Evolutionary conservation across 176 grass and related monocot species (phyloP), one percentile per base, ranked within the genome.

Genomic region (Oryza officinalis): DNA sequence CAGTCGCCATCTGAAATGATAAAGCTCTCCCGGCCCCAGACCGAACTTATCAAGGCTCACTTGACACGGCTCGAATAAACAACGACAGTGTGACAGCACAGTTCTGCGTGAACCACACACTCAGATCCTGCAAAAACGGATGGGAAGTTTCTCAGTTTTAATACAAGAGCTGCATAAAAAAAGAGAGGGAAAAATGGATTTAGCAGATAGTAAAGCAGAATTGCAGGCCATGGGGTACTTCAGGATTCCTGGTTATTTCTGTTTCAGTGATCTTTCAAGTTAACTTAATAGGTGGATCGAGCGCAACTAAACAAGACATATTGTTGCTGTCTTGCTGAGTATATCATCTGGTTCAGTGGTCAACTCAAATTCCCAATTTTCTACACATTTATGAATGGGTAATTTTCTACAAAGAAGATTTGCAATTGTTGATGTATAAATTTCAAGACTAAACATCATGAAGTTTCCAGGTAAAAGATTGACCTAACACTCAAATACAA

Each of bases 51-150:
- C 72, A 67, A 67, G 57, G 45, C 63, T 50, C 68, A 87, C 32
- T 46, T 80, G 67, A 69, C 68, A 79, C 74, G 25, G 27, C 79
- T 12, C 12, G 61, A 90, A 90, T 74, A 75, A 83, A 41, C 12
- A 33, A 67, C 40, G 37, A 32, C 11, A 74, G 27, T 50, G 68
- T 67, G 3, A 75, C 47, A 67, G 6, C 66, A 73, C 11, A 27
- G 27, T 18, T 7, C 7, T 50, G 20, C 33, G 28, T 47, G n/a
- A 33, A 67, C n/a, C 83, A 67, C 15, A 67, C 15, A 61, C 47
- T 83, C 69, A 75, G 70, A 52, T 17, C 49, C 84, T 86, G 84
- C 46, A 79, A 74, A n/a, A 79, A 72, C 0, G n/a, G 1, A 63
- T 10, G 11, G 10, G 6, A 13, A 33, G 43, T 64, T 14, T 73